Conservation (phyloP, 371 early-diverging fungal species). For the Mortierella sp. region DNA sequence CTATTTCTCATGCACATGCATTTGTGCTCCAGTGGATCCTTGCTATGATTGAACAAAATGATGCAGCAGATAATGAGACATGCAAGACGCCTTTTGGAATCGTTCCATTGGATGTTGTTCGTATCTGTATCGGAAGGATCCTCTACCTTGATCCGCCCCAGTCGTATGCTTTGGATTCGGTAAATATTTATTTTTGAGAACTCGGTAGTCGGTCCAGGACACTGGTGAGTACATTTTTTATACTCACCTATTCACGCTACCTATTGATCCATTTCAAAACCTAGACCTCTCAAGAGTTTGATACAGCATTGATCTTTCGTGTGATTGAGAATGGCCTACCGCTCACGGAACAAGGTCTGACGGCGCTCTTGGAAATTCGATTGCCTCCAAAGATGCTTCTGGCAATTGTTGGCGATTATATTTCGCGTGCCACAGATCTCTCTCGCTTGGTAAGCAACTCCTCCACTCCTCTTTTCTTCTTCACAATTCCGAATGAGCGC, state of each 20-base stretch:
- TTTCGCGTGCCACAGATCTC: constrained; percentile 37
- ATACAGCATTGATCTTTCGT: constrained; percentile 29
- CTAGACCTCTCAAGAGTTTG: constrained; percentile 47
- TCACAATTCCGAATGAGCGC: too few relatives aligned
- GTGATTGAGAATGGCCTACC: constrained; percentile 44
- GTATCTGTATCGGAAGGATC: constrained; percentile 29
- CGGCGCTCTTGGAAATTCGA: constrained; percentile 27
- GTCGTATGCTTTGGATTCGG: constrained; percentile 41
- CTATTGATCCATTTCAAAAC: too few relatives aligned
- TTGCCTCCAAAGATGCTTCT: constrained; percentile 36
- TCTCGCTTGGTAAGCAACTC: constrained; percentile 48
- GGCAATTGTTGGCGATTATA: constrained; percentile 34
- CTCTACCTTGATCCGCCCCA: constrained; percentile 42
- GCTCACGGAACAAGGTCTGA: constrained; percentile 25
- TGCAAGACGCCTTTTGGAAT: constrained; percentile 41
- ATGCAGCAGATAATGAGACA: constrained; percentile 17
- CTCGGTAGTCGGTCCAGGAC: too few relatives aligned
- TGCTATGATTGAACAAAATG: constrained; percentile 16
- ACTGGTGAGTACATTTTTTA: too few relatives aligned
- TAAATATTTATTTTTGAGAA: constrained; percentile 1
- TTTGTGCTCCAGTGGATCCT: constrained; percentile 47
- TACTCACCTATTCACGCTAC: too few relatives aligned
- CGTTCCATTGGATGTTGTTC: constrained; percentile 23
- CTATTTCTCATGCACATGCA: constrained; percentile 35
- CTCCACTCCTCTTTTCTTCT: too few relatives aligned